Base-by-base conservation (phyloP, 257 asterid species). In the Scutellaria barbata region DNA sequence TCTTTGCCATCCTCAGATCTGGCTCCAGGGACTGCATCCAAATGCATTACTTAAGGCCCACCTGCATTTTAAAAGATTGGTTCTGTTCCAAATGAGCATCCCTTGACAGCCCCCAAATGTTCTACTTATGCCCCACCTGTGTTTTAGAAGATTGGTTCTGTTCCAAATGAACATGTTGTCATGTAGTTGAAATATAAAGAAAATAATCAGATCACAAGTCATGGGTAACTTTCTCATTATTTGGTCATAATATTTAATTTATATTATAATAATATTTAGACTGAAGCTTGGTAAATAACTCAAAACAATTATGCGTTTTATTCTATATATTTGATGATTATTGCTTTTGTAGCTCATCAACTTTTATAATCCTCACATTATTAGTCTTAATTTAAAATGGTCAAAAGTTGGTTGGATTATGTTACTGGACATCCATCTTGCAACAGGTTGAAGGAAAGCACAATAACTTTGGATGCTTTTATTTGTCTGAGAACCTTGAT, bases 401-500 rank as follows among this genome's bases (percentile, higher is more conserved):
- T 55, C 52, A 68, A 50, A 41, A 30, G 56, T 70, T 72, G 42
- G 17, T 58, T 75, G 69, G 46, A 42, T 65, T 66, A 35, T 68
- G 53, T 10, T 53, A 40, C 45, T 43, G 60, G 47, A 47, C 60
- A 63, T 74, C 57, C 69, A 11, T 77, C 77, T 69, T 76, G 62
- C 68, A 72, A 70, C 84, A 94, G 99, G 92, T 95, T 72, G 92
- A 89, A 83, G 92, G 96, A 71, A 87, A 85, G 73, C 79, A 84
- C 65, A 68, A 75, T 80, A 73, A 76, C 72, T 82, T 76, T 62
- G 89, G 88, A 72, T 88, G 90, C 83, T 89, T 89, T 84, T 95
- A 95, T 84, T 81, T 95, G 67, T 85, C 95, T 55, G 98, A 95
- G 81, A 89, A 87, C 87, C 95, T 95, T 48, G 83, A 92, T 74